Conservation (phyloP, 2,329 filamentous ascomycete genomes). For the Apiospora arundinis region DNA sequence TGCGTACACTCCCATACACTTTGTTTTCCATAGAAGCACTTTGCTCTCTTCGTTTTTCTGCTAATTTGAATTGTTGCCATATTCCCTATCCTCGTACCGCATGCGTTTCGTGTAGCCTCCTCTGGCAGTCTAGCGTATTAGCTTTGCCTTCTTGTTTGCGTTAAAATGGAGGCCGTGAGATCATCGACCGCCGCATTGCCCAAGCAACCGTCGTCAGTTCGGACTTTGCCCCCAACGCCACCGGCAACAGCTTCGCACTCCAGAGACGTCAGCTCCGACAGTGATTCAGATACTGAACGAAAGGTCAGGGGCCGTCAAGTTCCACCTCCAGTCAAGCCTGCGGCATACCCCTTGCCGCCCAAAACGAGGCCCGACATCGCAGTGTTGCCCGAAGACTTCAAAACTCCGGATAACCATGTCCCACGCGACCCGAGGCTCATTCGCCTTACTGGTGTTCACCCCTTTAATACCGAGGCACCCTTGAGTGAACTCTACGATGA, state of each 20-base stretch:
- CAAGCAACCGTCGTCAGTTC: not conserved
- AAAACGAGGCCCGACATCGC: constrained; percentile 59
- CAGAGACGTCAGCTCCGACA: constrained; percentile 20
- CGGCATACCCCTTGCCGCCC: constrained; percentile 71
- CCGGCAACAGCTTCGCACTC: constrained; percentile 20
- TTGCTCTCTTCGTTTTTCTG: not conserved
- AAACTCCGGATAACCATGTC: constrained; percentile 85
- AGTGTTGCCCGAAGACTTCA: constrained; percentile 76
- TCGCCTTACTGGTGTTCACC: constrained; percentile 84
- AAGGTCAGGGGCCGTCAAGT: constrained; percentile 21
- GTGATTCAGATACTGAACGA: constrained; percentile 8
- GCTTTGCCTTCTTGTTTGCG: not conserved
- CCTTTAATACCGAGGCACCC: constrained; percentile 89
- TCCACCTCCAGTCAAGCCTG: constrained; percentile 31
- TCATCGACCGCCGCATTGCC: not conserved
- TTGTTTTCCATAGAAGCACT: not conserved
- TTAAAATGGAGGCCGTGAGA: constrained; percentile 9
- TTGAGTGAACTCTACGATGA: constrained; percentile 77
- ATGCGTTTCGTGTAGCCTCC: not conserved
- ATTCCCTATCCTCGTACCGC: not conserved
- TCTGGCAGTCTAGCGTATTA: not conserved
- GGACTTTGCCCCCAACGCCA: constrained; percentile 14
- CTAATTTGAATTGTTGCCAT: not conserved
- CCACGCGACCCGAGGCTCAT: constrained; percentile 82
- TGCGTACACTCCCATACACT: not conserved